These are phyloP conservation scores for Rubus idaeus DNA, from an alignment of 306 rosid genomes.

Conservation along the genomic window DNA sequence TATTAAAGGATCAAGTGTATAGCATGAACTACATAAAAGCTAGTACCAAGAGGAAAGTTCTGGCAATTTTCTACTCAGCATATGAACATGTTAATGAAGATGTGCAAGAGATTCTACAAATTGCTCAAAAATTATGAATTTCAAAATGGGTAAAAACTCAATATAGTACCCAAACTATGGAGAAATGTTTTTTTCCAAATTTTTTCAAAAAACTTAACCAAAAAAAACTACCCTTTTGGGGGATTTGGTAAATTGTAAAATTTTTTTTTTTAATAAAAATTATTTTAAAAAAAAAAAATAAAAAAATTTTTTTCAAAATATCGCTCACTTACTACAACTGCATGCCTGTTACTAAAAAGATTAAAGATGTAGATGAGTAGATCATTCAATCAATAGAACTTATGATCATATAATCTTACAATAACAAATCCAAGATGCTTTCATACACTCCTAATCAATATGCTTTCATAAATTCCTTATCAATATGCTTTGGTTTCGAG, in stretches of 20 bases:
- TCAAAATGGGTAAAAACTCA: no score
- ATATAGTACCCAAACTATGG: no score
- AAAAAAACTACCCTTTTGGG: no score
- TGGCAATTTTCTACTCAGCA: neutral
- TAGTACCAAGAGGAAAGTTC: neutral
- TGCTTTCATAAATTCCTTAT: constrained; percentile 10
- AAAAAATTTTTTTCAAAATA: no score
- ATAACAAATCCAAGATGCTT: neutral
- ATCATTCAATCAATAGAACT: neutral
- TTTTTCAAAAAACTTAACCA: no score
- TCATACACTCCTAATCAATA: constrained; percentile 21
- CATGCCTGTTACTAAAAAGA: neutral
- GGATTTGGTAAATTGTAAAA: no score
- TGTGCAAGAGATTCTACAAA: neutral
- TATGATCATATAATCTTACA: constrained; percentile 4
- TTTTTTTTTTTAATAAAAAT: no score
- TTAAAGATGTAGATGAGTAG: neutral
- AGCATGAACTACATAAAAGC: neutral
- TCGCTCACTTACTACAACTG: neutral
- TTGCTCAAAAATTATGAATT: neutral
- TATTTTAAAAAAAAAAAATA: no score
- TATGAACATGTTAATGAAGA: neutral
- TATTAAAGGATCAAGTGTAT: neutral
- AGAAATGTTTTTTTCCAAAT: no score
- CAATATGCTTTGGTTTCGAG: constrained; percentile 41